Evolutionary conservation across 495 filamentous ascomycete genomes (phyloP), one percentile per base, ranked within the genome.

Genomic region (Lasiosphaeria hispida): DNA sequence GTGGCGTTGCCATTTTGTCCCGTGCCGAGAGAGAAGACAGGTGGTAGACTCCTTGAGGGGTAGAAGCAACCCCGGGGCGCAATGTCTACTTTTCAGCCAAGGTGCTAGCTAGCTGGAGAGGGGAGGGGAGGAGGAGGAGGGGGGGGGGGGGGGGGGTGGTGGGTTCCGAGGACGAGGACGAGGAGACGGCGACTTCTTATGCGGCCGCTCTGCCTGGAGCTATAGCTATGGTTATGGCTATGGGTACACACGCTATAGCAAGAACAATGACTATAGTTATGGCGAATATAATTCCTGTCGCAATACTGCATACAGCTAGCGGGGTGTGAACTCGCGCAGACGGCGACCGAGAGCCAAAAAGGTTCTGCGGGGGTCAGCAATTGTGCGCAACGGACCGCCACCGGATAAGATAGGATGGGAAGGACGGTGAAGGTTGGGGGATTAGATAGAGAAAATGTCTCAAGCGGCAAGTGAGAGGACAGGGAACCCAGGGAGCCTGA

Each of bases 381-480:
- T 62, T 54, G 51, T 38, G 57, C 45, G 53, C 43, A 51, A 45
- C 11, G 57, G 50, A 53, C 53, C 53, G 53, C 45, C 51, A 42
- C 62, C 54, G 62, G 62, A 53, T 55, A 44, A 37, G 63, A 30
- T 34, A 19, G 47, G 36, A 23, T 11, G 44, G 54, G 47, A 52
- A 51, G 40, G n/a, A 48, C 50, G 57, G 40, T 54, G 15, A 45
- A 18, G 48, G 48, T 56, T 49, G 50, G 37, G 19, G 10, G 42
- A 45, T 18, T 14, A 44, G 43, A 57, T 18, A 53, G 41, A 13
- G 10, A 63, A 63, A 63, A 63, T 63, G 57, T 63, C 57, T 60
- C 61, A 63, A 57, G 7, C 18, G 53, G 50, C 39, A 48, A 37
- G 36, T 30, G 23, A 5, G 23, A 2, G 23, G 23, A 30, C 23